phyloP scores from a whole-genome alignment of 2,329 filamentous ascomycete species.

The Phialophora chinensis region DNA sequence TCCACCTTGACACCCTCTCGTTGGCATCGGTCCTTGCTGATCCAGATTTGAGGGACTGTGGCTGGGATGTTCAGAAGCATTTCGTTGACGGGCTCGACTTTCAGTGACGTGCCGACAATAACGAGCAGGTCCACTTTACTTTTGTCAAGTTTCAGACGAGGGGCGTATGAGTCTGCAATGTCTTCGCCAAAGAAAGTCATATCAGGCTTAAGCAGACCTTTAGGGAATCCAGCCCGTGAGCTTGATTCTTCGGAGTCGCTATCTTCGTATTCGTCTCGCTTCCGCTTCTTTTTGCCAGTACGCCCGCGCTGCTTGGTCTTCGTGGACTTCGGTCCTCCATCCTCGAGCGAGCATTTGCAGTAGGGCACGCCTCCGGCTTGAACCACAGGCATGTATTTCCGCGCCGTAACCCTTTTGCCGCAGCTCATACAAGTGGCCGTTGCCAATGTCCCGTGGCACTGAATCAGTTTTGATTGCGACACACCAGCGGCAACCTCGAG shows the following conservation, averaged over 20 bases:
- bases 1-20: slow-evolving; percentile 87
- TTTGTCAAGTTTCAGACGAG: slow-evolving; percentile 78
- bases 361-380: slow-evolving; percentile 75
- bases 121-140: slow-evolving; percentile 85
- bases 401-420: slow-evolving; percentile 72
- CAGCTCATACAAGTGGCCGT: slow-evolving; percentile 89
- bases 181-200: slow-evolving; percentile 97
- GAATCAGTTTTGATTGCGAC: slow-evolving; percentile 78
- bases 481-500: slow-evolving; percentile 89
- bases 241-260: slow-evolving; percentile 59
- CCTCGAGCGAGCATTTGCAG: slow-evolving; percentile 56
- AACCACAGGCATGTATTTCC: slow-evolving; percentile 80
- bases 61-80: slow-evolving; percentile 80
- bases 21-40: slow-evolving; percentile 49
- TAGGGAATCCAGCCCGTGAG: slow-evolving; percentile 69
- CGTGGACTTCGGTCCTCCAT: slow-evolving; percentile 17
- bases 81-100: slow-evolving; percentile 93
- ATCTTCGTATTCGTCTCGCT: slow-evolving; percentile 38
- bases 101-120: slow-evolving; percentile 94
- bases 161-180: slow-evolving; percentile 81
- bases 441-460: slow-evolving; percentile 96
- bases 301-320: slow-evolving; percentile 18
- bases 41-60: slow-evolving; percentile 87
- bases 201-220: slow-evolving; percentile 73
- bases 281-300: slow-evolving; percentile 34